A percentile compares a stretch with the other conserved stretches of the same genome.
Evolutionary conservation across 192 early-diverging fungal genomes (phyloP).

Genomic region (Diversispora eburnea): DNA sequence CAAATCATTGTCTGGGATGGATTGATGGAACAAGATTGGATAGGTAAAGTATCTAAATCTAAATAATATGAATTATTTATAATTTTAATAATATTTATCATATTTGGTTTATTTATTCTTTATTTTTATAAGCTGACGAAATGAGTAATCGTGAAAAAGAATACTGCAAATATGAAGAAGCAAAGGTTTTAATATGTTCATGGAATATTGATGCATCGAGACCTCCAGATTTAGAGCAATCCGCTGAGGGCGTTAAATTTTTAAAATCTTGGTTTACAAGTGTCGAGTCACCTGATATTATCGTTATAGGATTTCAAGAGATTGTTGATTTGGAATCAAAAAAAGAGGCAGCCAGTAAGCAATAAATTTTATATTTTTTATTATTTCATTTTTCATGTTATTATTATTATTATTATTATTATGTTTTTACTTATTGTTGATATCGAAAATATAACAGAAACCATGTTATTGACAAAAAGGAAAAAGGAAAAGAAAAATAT

Average conservation of each 20-base stretch:
- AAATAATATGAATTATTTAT: neutral
- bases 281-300: slow-evolving; percentile 66
- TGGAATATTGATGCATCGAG: slow-evolving; percentile 95
- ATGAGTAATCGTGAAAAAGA: slow-evolving; percentile 58
- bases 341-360: slow-evolving; percentile 72
- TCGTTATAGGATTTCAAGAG: slow-evolving; percentile 83
- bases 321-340: slow-evolving; percentile 81
- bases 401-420: neutral
- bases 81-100: no score
- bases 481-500: slow-evolving; percentile 50
- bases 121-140: slow-evolving; percentile 43
- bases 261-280: slow-evolving; percentile 46
- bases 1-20: slow-evolving; percentile 76
- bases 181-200: slow-evolving; percentile 77
- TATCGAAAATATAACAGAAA: slow-evolving; percentile 34
- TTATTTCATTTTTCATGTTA: no score
- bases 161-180: slow-evolving; percentile 60
- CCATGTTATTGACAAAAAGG: slow-evolving; percentile 53
- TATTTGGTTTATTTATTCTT: neutral
- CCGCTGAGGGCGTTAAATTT: slow-evolving; percentile 47
- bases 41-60: slow-evolving; percentile 42
- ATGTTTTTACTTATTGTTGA: neutral
- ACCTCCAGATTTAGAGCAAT: slow-evolving; percentile 68
- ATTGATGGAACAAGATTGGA: slow-evolving; percentile 62
- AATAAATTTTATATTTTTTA: neutral